Base-by-base conservation (phyloP, 2,329 filamentous ascomycete genomes). In the Blumeria graminis region DNA sequence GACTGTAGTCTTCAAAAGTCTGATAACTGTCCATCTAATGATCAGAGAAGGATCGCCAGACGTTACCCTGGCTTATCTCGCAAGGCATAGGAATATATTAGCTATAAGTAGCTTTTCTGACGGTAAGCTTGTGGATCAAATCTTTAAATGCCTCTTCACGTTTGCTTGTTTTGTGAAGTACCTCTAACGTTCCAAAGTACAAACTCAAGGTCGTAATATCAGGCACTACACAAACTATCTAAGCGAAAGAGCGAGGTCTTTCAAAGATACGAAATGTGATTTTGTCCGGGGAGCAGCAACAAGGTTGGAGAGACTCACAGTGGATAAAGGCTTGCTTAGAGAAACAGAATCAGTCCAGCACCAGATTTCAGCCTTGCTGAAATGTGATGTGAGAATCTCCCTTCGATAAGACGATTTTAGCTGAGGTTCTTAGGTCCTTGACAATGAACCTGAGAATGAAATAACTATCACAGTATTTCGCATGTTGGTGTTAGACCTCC, bases 1-100 rank as follows among this genome's bases (percentile, higher is more conserved):
- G 92, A 98, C 92, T n/a, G 88, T 96, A 57, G 90, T 94, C 61
- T 94, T 95, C 81, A 98, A 98, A 74, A 83, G 87, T 64, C 74
- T 98, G 62, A 94, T 96, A 64, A 92, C 94, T 53, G 81, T 94
- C 51, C 92, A 98, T 69, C 73, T 96, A 59, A 96, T 98, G 92
- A 92, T 98, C 67, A 80, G 92, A 62, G 92, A 98, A 71, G 92
- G 92, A 56, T 83, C 89, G 61, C 81, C 83, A 36, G 87, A 96
- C 67, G 84, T 88, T 53, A 94, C 92, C 2, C 74, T 98, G 61
- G 77, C 80, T 59, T 95, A 86, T 65, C 77, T 98, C 36, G 77
- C 89, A 46, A 82, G 84, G 62, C 84, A 90, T 66, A 84, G 86
- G 56, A 85, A 84, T 63, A 78, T 86, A 67, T 75, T 98, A 60